Conservation (phyloP, 2,329 filamentous ascomycete genomes). For the Fusarium nelsonii region DNA sequence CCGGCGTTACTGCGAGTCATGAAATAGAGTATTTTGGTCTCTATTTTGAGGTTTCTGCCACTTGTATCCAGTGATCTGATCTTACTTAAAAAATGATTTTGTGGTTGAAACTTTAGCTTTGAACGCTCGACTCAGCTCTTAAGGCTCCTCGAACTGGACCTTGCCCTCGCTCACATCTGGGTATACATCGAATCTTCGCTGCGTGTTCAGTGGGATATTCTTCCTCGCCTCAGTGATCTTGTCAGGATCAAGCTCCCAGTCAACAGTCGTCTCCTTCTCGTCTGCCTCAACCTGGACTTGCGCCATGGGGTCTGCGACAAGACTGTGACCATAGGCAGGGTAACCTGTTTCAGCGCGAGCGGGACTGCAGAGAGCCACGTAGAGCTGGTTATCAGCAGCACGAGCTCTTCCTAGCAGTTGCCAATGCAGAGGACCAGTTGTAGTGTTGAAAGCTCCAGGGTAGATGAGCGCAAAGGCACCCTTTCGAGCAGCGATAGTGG, state of each 20-base stretch:
- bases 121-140: slow-evolving; percentile 1
- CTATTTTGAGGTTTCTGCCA: neutral
- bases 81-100: neutral
- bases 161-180: slow-evolving; percentile 82
- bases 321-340: slow-evolving; percentile 91
- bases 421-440: slow-evolving; percentile 95
- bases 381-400: slow-evolving; percentile 94
- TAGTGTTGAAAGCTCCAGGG: slow-evolving; percentile 96
- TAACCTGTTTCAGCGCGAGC: slow-evolving; percentile 83
- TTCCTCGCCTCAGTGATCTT: slow-evolving; percentile 81
- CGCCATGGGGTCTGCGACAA: slow-evolving; percentile 90
- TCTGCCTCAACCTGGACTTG: slow-evolving; percentile 82
- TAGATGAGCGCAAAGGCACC: slow-evolving; percentile 92
- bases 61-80: neutral
- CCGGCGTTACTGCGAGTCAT: slow-evolving; percentile 34
- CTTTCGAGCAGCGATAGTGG: slow-evolving; percentile 85
- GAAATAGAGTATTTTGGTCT: slow-evolving; percentile 35
- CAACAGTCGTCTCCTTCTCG: slow-evolving; percentile 81
- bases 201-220: slow-evolving; percentile 84
- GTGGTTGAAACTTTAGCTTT: neutral
- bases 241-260: slow-evolving; percentile 75
- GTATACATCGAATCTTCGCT: slow-evolving; percentile 95
- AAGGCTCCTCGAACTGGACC: slow-evolving; percentile 53
- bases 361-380: slow-evolving; percentile 92
- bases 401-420: slow-evolving; percentile 82